Conservation (phyloP, 1,284 basidiomycete species). For the Ustilago bromivora region DNA sequence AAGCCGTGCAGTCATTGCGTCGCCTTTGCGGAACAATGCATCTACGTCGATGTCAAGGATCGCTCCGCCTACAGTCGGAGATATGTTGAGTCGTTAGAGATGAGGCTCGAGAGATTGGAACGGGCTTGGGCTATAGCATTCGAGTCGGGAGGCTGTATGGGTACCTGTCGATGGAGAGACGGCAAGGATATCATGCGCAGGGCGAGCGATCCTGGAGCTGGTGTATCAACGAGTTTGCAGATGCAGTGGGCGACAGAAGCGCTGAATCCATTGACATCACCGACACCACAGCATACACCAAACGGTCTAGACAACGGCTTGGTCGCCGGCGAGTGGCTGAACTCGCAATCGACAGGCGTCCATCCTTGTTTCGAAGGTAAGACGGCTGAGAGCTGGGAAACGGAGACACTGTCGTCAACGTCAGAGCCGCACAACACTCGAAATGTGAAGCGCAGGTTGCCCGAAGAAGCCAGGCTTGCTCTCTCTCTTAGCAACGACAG, state of each 20-base stretch:
- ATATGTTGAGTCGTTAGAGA: slow-evolving; percentile 53
- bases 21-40: slow-evolving; percentile 45
- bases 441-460: background rate
- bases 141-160: background rate
- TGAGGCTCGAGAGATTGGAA: slow-evolving; percentile 42
- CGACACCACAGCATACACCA: background rate
- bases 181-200: slow-evolving; percentile 1
- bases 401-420: background rate
- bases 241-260: background rate
- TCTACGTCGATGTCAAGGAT: slow-evolving; percentile 50
- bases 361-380: background rate
- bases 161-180: background rate
- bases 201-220: slow-evolving; percentile 11
- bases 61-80: slow-evolving; percentile 49
- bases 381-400: background rate
- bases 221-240: background rate
- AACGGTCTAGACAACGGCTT: background rate
- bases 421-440: background rate
- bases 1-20: slow-evolving; percentile 53
- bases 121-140: slow-evolving; percentile 1
- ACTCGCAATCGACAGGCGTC: background rate
- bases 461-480: background rate
- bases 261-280: background rate
- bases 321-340: background rate
- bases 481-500: background rate